These are phyloP conservation scores for Chalara sp. DNA, from an alignment of 2,329 filamentous ascomycete species.

Conservation along the genomic window DNA sequence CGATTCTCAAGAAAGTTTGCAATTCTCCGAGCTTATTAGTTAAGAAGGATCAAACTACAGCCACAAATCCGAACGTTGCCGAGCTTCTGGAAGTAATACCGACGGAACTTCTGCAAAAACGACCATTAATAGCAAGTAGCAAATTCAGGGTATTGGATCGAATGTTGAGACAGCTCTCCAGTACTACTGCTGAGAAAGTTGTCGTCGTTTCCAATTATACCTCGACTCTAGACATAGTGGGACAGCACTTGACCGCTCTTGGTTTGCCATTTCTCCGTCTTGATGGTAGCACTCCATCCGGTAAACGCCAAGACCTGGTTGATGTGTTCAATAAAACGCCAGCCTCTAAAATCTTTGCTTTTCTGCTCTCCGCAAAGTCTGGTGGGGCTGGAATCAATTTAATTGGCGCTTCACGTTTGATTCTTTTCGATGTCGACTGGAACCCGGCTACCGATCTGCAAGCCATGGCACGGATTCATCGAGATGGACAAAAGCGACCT, in stretches of 20 bases:
- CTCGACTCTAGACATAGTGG: constrained; percentile 61
- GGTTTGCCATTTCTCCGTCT: constrained; percentile 59
- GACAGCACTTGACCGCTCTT: constrained; percentile 51
- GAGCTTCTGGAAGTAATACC: constrained; percentile 47
- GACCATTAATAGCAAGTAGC: constrained; percentile 50
- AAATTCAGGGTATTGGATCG: constrained; percentile 63
- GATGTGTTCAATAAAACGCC: constrained; percentile 61
- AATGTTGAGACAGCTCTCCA: constrained; percentile 53
- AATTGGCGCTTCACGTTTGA: constrained; percentile 61
- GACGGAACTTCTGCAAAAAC: constrained; percentile 42
- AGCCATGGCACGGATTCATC: constrained; percentile 68
- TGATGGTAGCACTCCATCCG: constrained; percentile 58
- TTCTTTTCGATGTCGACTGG: constrained; percentile 72
- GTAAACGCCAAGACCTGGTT: constrained; percentile 60
- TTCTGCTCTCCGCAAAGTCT: constrained; percentile 66
- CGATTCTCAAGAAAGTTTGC: constrained; percentile 66
- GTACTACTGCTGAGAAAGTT: constrained; percentile 60
- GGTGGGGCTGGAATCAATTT: constrained; percentile 66
- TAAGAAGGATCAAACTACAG: constrained; percentile 34
- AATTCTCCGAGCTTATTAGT: constrained; percentile 61
- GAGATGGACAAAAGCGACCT: constrained; percentile 61
- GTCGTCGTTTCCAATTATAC: constrained; percentile 75
- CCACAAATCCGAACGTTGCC: constrained; percentile 27
- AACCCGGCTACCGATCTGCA: constrained; percentile 69
- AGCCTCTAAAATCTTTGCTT: constrained; percentile 53